Evolutionary conservation across 139 green algal species (phyloP).

Genomic region (Bryopsis sp.): DNA sequence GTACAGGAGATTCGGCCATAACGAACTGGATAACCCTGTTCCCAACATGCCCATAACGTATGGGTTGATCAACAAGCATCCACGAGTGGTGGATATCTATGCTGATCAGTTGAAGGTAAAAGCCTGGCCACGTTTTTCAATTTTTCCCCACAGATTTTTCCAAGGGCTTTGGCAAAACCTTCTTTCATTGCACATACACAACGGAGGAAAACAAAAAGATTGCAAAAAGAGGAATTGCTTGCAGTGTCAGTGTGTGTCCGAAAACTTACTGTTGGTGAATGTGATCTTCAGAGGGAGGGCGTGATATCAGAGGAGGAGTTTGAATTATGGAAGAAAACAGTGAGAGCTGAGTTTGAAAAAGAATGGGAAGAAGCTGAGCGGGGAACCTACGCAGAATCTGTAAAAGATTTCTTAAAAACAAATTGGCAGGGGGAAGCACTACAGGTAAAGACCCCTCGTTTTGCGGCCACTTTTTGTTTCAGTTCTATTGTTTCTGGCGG

Average conservation of each 20-base stretch:
- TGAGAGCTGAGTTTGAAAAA: conserved; percentile 21
- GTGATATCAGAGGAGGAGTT: conserved; percentile 27
- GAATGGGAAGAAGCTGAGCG: conserved; percentile 26
- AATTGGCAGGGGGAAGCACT: conserved; percentile 56
- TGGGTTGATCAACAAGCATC: conserved; percentile 31
- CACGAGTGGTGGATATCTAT: conserved; percentile 37
- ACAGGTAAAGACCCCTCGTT: conserved; percentile 7
- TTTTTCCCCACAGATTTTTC: no score
- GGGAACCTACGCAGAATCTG: conserved; percentile 38
- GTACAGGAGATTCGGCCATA: conserved; percentile 56
- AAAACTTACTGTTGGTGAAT: no score
- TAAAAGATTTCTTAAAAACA: conserved; percentile 31
- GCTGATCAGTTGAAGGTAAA: conserved; percentile 24
- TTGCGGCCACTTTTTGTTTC: neutral
- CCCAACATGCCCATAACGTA: conserved; percentile 43
- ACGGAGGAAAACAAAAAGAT: neutral
- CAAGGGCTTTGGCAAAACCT: no score
- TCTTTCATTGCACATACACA: no score
- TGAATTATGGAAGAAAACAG: conserved; percentile 18
- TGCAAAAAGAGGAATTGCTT: neutral
- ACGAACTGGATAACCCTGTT: conserved; percentile 52
- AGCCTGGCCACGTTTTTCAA: no score
- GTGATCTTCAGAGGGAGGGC: conserved; percentile 23
- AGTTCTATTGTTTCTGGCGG: no score
- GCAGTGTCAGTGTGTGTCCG: no score